Base-by-base conservation (phyloP, 257 asterid genomes). In the Paraleonurus japonicus region DNA sequence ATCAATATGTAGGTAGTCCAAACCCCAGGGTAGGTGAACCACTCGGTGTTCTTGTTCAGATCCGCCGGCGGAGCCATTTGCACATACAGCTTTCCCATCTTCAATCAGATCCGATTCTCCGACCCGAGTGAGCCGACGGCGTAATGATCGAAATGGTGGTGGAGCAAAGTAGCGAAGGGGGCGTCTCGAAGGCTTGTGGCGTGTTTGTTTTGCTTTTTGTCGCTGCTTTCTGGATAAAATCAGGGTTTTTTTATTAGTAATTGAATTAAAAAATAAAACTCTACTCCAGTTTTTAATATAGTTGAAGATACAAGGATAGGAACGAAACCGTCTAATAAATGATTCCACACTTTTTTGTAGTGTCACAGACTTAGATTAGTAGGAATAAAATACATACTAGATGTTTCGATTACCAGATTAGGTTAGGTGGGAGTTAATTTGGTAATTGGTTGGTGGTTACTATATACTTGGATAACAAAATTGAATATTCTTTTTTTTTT, bases 11-110 rank as follows among this genome's bases (percentile, higher is more conserved):
- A 94, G 22, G 92, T 77, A 16, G 97, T 94, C 98, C 98, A 94
- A 2, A 94, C 98, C 2, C 98, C 98, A 0, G 98, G 98, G 61
- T 93, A 93, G 59, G 84, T 87, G 78, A 93, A 93, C 98, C 98
- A 90, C 76, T 93, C 98, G 6, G 98, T 94, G 81, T 94, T 94
- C 83, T 88, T 78, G 74, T 94, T 94, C 78, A 87, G 90, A 91
- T 94, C 98, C 75, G 89, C 76, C 78, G 98, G 84, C 54, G 90
- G 96, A 82, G 53, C 87, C 86, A 91, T 90, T 65, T 82, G 83
- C 53, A 94, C 98, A 70, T 94, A 94, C 79, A 87, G 82, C 61
- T 85, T 87, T 47, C 90, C 90, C 96, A 92, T 89, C 69, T 41
- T 35, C 66, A 41, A 62, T 41, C 33, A 16, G 67, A 72, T 47